phyloP scores from a whole-genome alignment of 805 yeast genomes.

The Hanseniaspora lachancei region DNA sequence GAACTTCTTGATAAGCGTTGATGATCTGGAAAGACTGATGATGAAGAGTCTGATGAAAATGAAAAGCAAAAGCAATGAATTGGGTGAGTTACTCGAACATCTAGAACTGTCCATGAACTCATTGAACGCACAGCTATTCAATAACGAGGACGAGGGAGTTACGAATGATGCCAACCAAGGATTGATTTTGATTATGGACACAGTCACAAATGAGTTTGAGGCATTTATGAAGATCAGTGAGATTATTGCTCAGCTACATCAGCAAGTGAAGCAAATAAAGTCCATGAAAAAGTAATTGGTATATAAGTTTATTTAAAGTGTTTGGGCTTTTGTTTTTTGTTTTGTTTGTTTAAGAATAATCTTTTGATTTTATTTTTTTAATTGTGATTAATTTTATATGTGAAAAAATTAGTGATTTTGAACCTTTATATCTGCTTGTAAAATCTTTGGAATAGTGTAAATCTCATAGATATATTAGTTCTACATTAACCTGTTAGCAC shows the following conservation, averaged over 20 bases:
- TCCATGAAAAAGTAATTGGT: neutral
- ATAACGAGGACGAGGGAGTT: neutral
- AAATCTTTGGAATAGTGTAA: neutral
- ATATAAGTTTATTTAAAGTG: neutral
- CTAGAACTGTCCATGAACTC: slow-evolving; percentile 11
- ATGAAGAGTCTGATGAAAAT: slow-evolving; percentile 7
- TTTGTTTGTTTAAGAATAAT: neutral
- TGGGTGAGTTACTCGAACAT: neutral
- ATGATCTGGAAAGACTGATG: slow-evolving; percentile 9
- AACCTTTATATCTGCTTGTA: neutral
- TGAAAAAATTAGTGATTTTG: neutral
- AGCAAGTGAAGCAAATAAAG: slow-evolving; percentile 29
- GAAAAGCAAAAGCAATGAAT: slow-evolving; percentile 7
- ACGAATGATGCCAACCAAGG: slow-evolving; percentile 21
- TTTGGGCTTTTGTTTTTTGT: neutral
- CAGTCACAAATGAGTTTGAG: slow-evolving; percentile 53
- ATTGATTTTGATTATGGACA: slow-evolving; percentile 41
- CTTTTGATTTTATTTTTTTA: no score
- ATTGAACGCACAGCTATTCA: slow-evolving; percentile 2
- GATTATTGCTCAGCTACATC: slow-evolving; percentile 58
- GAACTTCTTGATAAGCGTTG: slow-evolving; percentile 13
- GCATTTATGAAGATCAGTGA: slow-evolving; percentile 66
- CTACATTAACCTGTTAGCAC: slow-evolving; percentile 13
- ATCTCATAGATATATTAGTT: slow-evolving; percentile 10
- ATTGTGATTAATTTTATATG: no score